Base-by-base conservation (phyloP, 176 grass and related monocot species). In the Thalia dealbata region DNA sequence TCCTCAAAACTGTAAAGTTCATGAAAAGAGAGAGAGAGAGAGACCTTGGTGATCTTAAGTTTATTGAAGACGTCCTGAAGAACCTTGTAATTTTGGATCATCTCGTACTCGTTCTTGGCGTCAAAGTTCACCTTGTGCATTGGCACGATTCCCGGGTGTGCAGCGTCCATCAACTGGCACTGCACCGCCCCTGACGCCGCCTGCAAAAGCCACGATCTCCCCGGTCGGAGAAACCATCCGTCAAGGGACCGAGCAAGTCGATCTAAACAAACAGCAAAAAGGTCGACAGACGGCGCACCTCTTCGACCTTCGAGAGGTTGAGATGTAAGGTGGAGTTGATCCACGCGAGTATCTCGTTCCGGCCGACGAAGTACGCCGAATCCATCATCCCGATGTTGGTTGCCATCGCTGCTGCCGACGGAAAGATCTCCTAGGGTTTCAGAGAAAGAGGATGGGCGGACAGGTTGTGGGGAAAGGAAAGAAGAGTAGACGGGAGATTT, bases 71-170 rank as follows among this genome's bases (percentile, higher is more conserved):
- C 95, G 15, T 99, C 95, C 88, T 99, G 95, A 29, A 99, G 88
- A 0, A 99, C 95, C 81, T 99, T 99, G 64, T 99, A 99, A 51
- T 99, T 99, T 75, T 99, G 95, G 29, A 99, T 99, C 95, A 99
- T 99, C 0, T 99, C 95, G 32, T 99, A 99, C 70, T 99, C 90
- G 11, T 51, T 99, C 81, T 99, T 99, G 9, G 95, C 95, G 16
- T 99, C 95, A 76, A 91, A 99, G 22, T 99, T 99, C 10, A 99
- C 90, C 82, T 99, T 99, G 81, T 99, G 95, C 90, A 99, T 99
- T 21, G 90, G 87, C 58, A 92, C 95, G 67, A 85, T 71, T 45
- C 95, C 95, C 0, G 90, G 77, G 67, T 97, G 95, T 69, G 85
- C 90, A 29, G 80, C 87, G 78, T 97, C 95, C 90, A 97, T 91